phyloP scores from a whole-genome alignment of 2,329 filamentous ascomycete genomes.

The Epichloe festucae region DNA sequence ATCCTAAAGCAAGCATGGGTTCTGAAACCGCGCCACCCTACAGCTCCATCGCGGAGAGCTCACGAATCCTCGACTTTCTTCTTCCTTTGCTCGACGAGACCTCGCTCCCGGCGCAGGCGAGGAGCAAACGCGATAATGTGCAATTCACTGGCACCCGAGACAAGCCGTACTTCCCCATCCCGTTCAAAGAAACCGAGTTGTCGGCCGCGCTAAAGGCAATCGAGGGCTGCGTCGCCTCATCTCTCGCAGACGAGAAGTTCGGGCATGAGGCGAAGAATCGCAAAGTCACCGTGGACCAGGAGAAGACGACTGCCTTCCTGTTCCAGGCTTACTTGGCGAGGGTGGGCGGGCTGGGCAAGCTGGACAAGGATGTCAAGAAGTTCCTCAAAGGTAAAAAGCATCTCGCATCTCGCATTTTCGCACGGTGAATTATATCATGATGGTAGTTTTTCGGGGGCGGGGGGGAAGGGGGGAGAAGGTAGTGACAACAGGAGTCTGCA shows the following conservation, averaged over 20 bases:
- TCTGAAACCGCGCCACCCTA: constrained; percentile 6
- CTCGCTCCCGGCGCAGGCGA: constrained; percentile 17
- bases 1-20: background rate
- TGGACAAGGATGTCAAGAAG: constrained; percentile 18
- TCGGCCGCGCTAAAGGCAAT: constrained; percentile 30
- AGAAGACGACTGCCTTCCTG: constrained; percentile 31
- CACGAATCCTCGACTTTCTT: constrained; percentile 13
- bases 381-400: constrained; percentile 2
- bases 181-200: constrained; percentile 33
- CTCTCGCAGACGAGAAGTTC: constrained; percentile 17
- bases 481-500: constrained; percentile 17
- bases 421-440: too few species aligned
- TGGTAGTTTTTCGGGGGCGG: background rate
- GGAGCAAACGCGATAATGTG: constrained; percentile 13
- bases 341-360: constrained; percentile 25
- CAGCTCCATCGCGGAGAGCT: constrained; percentile 14
- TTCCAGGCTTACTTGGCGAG: constrained; percentile 22
- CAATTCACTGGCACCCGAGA: constrained; percentile 22
- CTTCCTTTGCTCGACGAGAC: constrained; percentile 14
- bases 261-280: constrained; percentile 5
- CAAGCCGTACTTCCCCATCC: constrained; percentile 31
- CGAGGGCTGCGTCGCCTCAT: constrained; percentile 22
- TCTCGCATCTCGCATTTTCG: background rate
- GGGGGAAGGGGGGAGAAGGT: background rate
- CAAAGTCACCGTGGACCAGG: constrained; percentile 19